Conservation (phyloP, 257 asterid genomes). For the Pogostemon cablin region DNA sequence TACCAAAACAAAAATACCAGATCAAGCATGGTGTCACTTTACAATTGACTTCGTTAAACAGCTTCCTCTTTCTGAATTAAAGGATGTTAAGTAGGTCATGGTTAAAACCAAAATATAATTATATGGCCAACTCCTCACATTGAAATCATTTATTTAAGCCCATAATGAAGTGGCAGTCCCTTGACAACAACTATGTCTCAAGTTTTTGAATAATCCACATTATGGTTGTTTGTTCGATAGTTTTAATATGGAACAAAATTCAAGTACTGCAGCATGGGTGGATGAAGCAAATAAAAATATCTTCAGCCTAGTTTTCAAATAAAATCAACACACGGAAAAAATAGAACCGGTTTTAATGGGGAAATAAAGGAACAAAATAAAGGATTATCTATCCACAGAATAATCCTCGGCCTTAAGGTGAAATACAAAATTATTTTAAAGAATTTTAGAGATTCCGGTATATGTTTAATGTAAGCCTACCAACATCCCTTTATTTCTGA, state of each 20-base stretch:
- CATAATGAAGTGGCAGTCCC: neutral
- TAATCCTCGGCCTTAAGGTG: constrained; percentile 4
- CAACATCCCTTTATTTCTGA: neutral
- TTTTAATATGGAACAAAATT: constrained; percentile 16
- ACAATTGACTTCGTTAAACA: neutral
- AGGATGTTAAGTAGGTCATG: neutral
- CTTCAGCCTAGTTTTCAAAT: neutral
- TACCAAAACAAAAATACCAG: neutral
- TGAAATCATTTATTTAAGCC: neutral
- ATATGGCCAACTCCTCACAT: neutral
- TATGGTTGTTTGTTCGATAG: constrained; percentile 9
- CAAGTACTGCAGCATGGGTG: constrained; percentile 12
- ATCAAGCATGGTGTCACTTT: constrained; percentile 4
- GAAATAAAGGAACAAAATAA: neutral
- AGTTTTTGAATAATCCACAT: neutral
- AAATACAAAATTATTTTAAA: constrained; percentile 15
- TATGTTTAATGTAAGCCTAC: constrained; percentile 24
- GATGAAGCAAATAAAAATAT: neutral
- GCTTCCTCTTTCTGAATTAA: constrained; percentile 11
- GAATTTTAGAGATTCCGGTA: neutral
- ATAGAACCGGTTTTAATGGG: neutral
- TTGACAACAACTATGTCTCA: neutral
- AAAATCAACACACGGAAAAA: constrained; percentile 1
- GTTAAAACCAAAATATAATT: neutral
- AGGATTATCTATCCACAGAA: neutral